Evolutionary conservation across 108 stramenopile genomes (phyloP).

Genomic region (Seminavis robusta): DNA sequence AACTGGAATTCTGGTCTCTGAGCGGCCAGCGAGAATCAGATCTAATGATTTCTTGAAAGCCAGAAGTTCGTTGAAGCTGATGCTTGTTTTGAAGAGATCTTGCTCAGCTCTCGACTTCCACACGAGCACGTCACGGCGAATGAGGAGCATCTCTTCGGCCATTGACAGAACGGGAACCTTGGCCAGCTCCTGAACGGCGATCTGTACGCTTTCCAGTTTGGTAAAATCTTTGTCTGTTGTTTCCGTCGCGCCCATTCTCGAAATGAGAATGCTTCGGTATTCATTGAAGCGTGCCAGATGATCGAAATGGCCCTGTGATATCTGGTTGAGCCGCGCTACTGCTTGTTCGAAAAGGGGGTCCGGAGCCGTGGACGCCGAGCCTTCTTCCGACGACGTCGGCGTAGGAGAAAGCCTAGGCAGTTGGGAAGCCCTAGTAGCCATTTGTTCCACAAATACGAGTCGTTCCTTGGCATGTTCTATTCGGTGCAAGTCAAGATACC

Average conservation of each 20-base stretch:
- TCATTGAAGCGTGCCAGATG: too few species aligned
- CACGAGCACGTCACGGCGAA: conserved; percentile 48
- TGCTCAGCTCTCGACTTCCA: conserved; percentile 39
- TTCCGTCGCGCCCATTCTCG: too few species aligned
- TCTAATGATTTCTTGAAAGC: conserved; percentile 23
- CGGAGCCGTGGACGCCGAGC: too few species aligned
- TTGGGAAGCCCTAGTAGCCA: not conserved
- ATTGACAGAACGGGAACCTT: conserved; percentile 48
- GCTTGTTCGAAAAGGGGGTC: too few species aligned
- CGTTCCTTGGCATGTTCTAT: conserved; percentile 49
- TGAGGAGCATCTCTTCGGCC: conserved; percentile 59
- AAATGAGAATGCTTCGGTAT: too few species aligned
- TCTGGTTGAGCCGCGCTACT: too few species aligned
- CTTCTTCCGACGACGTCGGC: too few species aligned
- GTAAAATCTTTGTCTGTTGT: too few species aligned
- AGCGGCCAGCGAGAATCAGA: conserved; percentile 25
- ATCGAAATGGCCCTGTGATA: too few species aligned
- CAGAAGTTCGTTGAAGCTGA: conserved; percentile 18
- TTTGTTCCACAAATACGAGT: conserved; percentile 39
- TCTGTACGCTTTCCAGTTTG: too few species aligned
- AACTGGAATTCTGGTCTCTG: conserved; percentile 25
- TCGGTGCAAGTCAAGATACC: conserved; percentile 58
- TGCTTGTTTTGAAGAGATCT: conserved; percentile 2
- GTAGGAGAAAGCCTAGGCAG: too few species aligned
- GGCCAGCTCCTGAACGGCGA: conserved; percentile 34